These are phyloP conservation scores for Papiliotrema fonsecae DNA, from an alignment of 1,284 basidiomycete species.

Conservation along the genomic window DNA sequence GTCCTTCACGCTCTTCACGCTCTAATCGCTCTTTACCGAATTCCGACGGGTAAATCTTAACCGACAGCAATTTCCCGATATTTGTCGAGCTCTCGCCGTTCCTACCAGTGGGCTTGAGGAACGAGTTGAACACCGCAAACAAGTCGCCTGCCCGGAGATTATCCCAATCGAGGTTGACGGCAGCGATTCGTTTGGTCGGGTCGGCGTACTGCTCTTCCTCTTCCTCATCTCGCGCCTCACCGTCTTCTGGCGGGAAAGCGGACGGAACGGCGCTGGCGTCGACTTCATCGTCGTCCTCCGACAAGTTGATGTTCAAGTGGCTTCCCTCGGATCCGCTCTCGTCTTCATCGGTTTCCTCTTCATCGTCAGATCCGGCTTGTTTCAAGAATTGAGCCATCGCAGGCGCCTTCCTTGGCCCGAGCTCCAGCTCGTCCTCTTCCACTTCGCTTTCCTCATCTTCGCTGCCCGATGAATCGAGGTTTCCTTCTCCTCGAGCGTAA, in stretches of 20 bases:
- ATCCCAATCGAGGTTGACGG: conserved; percentile 99
- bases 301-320: conserved; percentile 57
- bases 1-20: conserved; percentile 83
- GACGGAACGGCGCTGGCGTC: conserved; percentile 30
- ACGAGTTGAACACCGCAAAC: conserved; percentile 87
- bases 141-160: conserved; percentile 85
- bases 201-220: conserved; percentile 15
- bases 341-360: conserved; percentile 46
- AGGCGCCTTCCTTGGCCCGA: conserved; percentile 44
- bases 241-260: conserved; percentile 18
- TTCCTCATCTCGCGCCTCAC: conserved; percentile 20
- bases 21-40: conserved; percentile 89
- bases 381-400: conserved; percentile 28
- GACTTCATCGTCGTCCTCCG: conserved; percentile 69
- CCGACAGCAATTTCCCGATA: conserved; percentile 63
- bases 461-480: conserved; percentile 73
- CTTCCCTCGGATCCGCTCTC: conserved; percentile 26
- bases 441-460: conserved; percentile 57
- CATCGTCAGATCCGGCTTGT: conserved; percentile 48
- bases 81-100: conserved; percentile 17
- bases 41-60: conserved; percentile 84
- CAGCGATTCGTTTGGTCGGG: conserved; percentile 70
- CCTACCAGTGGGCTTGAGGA: conserved; percentile 52
- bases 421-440: conserved; percentile 50
- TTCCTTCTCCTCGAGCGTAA: conserved; percentile 82